Conservation (phyloP, 371 early-diverging fungal genomes). For the Nematocida ironsii region DNA sequence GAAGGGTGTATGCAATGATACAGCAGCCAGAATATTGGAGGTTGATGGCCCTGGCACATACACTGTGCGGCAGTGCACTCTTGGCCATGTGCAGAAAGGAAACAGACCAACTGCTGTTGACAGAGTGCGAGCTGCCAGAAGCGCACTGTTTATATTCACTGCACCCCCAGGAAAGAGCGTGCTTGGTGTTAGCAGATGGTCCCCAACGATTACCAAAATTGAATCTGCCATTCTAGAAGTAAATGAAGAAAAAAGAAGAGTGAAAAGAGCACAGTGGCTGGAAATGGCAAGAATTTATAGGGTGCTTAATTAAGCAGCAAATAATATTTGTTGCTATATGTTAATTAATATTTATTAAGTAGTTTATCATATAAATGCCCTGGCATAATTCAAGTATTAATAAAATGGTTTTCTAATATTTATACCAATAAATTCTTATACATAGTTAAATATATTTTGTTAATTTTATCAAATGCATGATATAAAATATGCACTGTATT, state of each 20-base stretch:
- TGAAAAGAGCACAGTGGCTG: conserved; percentile 56
- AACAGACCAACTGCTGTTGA: conserved; percentile 88
- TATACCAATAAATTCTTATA: too few species aligned
- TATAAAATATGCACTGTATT: too few species aligned
- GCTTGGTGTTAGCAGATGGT: conserved; percentile 23
- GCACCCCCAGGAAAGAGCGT: conserved; percentile 17
- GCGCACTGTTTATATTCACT: conserved; percentile 12
- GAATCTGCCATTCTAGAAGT: conserved; percentile 27
- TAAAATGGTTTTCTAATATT: too few species aligned
- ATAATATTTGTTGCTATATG: background rate
- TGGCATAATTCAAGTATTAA: too few species aligned
- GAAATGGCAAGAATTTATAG: conserved; percentile 55
- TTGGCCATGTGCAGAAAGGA: conserved; percentile 94
- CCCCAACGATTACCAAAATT: background rate
- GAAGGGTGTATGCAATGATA: conserved; percentile 73
- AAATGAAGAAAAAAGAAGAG: conserved; percentile 49
- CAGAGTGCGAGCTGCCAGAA: conserved; percentile 78
- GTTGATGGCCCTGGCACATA: conserved; percentile 86
- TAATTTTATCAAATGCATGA: too few species aligned
- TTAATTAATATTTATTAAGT: background rate
- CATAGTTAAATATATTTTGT: too few species aligned
- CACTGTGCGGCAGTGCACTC: conserved; percentile 81
- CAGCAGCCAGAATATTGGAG: conserved; percentile 79
- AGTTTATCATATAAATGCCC: background rate
- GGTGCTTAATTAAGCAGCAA: conserved; percentile 30